Evolutionary conservation across 768 basidiomycete species (phyloP).

Genomic region (Panaeolus cyanescens): DNA sequence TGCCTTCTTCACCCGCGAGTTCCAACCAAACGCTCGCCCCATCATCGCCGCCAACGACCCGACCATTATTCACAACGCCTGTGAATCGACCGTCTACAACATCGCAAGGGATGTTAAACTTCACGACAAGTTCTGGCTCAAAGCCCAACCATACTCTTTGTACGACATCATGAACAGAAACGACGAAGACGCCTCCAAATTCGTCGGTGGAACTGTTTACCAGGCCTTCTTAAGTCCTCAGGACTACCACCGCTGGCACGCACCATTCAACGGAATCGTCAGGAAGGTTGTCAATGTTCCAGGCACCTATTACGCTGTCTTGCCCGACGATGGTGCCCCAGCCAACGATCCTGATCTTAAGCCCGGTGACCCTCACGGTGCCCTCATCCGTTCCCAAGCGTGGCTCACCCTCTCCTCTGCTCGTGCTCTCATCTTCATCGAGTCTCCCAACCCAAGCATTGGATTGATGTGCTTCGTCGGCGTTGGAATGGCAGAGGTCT

Average conservation of each 20-base stretch:
- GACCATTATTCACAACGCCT: conserved; percentile 46
- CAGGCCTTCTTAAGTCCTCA: conserved; percentile 59
- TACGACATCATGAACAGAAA: conserved; percentile 48
- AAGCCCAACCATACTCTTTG: conserved; percentile 56
- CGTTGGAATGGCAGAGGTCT: conserved; percentile 65
- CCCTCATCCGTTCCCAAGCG: conserved; percentile 12
- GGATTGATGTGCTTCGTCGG: conserved; percentile 60
- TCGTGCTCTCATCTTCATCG: conserved; percentile 56
- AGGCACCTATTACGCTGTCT: conserved; percentile 49
- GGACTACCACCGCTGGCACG: conserved; percentile 66
- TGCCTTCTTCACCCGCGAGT: conserved; percentile 53
- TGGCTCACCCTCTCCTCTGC: conserved; percentile 42
- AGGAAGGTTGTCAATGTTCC: conserved; percentile 43
- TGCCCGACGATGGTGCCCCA: conserved; percentile 10
- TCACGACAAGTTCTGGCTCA: conserved; percentile 59
- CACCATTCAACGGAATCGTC: conserved; percentile 51
- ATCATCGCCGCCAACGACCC: conserved; percentile 24
- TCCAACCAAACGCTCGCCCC: conserved; percentile 43
- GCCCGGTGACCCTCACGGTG: conserved; percentile 11
- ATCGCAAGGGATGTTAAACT: conserved; percentile 38
- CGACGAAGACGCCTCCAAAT: conserved; percentile 38
- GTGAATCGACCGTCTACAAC: conserved; percentile 54
- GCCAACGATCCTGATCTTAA: conserved; percentile 5
- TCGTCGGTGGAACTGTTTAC: conserved; percentile 52
- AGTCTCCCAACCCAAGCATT: conserved; percentile 48